Evolutionary conservation across 371 early-diverging fungal species (phyloP), one percentile per base, ranked within the genome.

Genomic region (Actinomucor elegans): DNA sequence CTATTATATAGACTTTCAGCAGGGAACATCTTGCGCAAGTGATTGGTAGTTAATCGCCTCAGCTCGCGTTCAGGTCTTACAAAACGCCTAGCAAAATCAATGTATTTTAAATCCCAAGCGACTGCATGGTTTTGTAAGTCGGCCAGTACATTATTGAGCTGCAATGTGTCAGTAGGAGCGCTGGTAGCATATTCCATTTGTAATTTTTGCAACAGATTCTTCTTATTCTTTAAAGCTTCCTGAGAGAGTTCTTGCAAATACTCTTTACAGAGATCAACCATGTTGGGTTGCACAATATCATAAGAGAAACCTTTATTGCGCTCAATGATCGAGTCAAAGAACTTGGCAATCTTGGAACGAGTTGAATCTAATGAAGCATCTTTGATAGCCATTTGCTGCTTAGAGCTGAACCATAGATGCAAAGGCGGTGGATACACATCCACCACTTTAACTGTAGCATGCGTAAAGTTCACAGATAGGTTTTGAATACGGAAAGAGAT

Each of bases 391-490:
- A 59, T 69, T 18, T 71, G 71, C 7, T 68, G 76, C 37, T 81
- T 82, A 11, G 85, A 64, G 21, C 81, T 81, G 45, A 82, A 72
- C 6, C 79, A 71, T 4, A 90, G 70, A 15, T 80, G 77, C 68
- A 89, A 83, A 0, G 93, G 84, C 1, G 98, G 98, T 1, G 87
- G 84, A 24, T 75, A 70, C 11, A 98, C 85, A 58, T 94, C 93
- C 49, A 87, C 81, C 4, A 94, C 71, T 28, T 77, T 79, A 11
- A 96, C 88, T 12, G 78, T 65, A 29, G 90, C 81, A 57, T 89
- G 85, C 44, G 89, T 84, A 50, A 97, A 86, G 12, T 84, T 78
- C 12, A 94, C 87, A 0, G 87, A 81, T 46, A 88, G 75, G 38
- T 90, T 83, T 33, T 84, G 81, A 28, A 88, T 57, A 1, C 83